Conservation (phyloP, 371 early-diverging fungal genomes). For the Circinella minor region DNA sequence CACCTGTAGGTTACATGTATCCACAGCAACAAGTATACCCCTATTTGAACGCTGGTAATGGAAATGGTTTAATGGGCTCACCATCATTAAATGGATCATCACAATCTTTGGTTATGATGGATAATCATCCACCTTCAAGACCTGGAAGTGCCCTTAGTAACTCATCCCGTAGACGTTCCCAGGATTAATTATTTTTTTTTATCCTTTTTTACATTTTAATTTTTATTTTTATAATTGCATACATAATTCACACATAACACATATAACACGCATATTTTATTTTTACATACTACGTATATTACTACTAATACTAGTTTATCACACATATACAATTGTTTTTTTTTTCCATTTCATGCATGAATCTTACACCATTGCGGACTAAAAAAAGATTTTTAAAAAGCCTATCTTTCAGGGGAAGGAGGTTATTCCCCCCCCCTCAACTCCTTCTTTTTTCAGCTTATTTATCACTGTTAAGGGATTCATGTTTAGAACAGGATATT, state of each 20-base stretch:
- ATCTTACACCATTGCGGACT: neutral
- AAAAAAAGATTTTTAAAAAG: neutral
- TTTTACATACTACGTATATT: neutral
- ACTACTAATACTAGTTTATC: neutral
- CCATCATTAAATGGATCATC: conserved; percentile 11
- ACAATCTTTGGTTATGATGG: conserved; percentile 11
- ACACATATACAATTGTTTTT: neutral
- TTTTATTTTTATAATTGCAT: conserved; percentile 1
- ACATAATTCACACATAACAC: neutral
- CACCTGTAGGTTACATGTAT: conserved; percentile 12
- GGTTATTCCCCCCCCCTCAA: neutral
- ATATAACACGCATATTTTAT: neutral
- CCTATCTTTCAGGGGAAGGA: neutral
- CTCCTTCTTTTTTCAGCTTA: neutral
- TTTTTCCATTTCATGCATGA: conserved; percentile 5
- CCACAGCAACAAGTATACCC: conserved; percentile 19
- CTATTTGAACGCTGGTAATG: conserved; percentile 11
- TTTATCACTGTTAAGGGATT: no score
- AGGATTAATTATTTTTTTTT: neutral
- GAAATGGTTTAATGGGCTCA: conserved; percentile 1
- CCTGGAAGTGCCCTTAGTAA: conserved; percentile 14
- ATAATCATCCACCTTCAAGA: conserved; percentile 9
- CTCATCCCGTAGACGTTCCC: conserved; percentile 8
- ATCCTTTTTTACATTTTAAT: neutral
- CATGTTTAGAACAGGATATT: no score